These are phyloP conservation scores for Pseudohyphozyma bogoriensis DNA, from an alignment of 768 basidiomycete genomes.

Conservation along the genomic window DNA sequence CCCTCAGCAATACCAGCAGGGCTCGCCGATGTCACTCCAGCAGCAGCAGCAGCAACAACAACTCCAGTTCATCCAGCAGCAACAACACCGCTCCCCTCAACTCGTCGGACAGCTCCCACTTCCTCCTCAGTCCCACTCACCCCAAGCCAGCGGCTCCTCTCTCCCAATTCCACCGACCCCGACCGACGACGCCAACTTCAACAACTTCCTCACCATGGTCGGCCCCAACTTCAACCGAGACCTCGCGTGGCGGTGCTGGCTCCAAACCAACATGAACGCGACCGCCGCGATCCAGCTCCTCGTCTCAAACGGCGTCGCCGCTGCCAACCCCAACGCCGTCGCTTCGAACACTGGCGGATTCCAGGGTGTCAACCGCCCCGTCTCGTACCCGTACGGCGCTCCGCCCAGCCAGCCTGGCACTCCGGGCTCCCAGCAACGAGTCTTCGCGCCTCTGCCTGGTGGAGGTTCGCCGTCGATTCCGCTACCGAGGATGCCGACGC, in stretches of 20 bases:
- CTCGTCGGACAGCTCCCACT: background rate
- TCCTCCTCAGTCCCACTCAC: background rate
- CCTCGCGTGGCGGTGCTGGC: conserved; percentile 6
- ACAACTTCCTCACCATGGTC: conserved; percentile 6
- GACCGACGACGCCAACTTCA: conserved; percentile 12
- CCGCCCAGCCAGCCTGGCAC: background rate
- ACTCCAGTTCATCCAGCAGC: background rate
- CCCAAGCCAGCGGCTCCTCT: background rate
- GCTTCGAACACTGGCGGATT: background rate
- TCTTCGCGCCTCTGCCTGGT: background rate
- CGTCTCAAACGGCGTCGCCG: conserved; percentile 19
- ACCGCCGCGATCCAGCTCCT: conserved; percentile 8
- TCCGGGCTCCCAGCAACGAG: background rate
- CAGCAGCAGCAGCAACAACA: background rate
- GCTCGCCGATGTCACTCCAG: too few species aligned
- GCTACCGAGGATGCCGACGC: background rate
- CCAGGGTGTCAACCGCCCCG: background rate
- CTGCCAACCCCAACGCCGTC: background rate
- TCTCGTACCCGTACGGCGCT: background rate
- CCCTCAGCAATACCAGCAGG: too few species aligned
- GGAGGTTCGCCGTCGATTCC: background rate
- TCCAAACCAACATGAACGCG: background rate
- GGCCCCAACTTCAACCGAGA: conserved; percentile 8
- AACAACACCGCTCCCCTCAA: background rate
- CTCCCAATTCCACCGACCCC: background rate